Conservation (phyloP, 202 grass and related monocot genomes). For the Cymbopogon flexuosus region DNA sequence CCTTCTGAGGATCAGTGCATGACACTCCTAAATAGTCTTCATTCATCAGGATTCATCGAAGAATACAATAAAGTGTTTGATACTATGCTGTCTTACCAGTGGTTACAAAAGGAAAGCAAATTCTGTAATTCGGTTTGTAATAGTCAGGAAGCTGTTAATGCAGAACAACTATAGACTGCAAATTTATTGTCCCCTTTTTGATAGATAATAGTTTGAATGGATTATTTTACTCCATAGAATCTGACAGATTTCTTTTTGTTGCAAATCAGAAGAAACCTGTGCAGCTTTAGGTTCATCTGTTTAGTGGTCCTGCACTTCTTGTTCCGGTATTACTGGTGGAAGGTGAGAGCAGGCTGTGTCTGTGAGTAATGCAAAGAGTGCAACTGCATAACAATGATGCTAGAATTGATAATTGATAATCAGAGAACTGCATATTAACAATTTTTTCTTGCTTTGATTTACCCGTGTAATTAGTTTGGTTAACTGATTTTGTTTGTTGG, state of each 20-base stretch:
- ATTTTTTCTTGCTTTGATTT: background rate
- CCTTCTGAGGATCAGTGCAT: conserved; percentile 34
- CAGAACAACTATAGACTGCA: conserved; percentile 10
- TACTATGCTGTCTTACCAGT: conserved; percentile 37
- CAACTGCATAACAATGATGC: background rate
- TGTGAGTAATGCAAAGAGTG: background rate
- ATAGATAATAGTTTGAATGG: background rate
- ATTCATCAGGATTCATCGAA: conserved; percentile 33
- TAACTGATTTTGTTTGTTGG: background rate
- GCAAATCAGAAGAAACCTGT: conserved; percentile 13
- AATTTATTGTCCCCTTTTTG: conserved; percentile 2
- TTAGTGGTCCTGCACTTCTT: background rate
- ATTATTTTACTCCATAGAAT: background rate
- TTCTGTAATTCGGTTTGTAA: background rate
- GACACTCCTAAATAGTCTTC: conserved; percentile 27
- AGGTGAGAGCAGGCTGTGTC: background rate
- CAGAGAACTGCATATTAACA: background rate
- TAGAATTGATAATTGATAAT: background rate
- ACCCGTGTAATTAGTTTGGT: background rate
- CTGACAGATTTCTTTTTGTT: background rate
- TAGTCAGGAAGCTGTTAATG: conserved; percentile 23
- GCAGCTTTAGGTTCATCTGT: background rate
- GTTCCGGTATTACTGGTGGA: conserved; percentile 1
- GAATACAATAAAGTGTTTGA: conserved; percentile 40
- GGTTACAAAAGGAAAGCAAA: conserved; percentile 38